A percentile compares a stretch with the other conserved stretches of the same genome.
Conservation (phyloP, 192 early-diverging fungal genomes). For the Glomus cerebriforme region DNA sequence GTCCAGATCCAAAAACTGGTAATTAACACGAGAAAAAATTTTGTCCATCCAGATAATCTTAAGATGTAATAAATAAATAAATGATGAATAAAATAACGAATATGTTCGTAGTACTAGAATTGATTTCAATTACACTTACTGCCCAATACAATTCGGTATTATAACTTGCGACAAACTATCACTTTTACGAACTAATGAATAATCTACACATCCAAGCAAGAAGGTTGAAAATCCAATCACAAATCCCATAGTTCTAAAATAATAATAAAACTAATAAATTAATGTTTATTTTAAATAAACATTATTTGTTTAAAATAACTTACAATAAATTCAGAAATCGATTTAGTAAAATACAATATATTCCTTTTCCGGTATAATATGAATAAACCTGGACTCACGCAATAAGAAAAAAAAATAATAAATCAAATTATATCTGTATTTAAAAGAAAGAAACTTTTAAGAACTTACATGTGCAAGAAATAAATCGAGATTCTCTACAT, state of each 20-base stretch:
- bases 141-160: constrained; percentile 70
- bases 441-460: neutral
- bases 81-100: constrained; percentile 15
- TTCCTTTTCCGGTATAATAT: constrained; percentile 90
- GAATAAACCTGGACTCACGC: constrained; percentile 62
- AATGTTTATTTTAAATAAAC: neutral
- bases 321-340: constrained; percentile 78
- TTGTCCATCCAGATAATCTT: constrained; percentile 59
- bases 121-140: constrained; percentile 44
- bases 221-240: constrained; percentile 88
- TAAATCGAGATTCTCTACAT: constrained; percentile 82
- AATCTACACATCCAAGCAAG: constrained; percentile 88
- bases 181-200: constrained; percentile 70
- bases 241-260: constrained; percentile 78
- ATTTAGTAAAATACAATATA: constrained; percentile 78
- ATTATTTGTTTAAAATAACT: constrained; percentile 41
- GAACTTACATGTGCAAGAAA: constrained; percentile 60
- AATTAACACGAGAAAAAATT: constrained; percentile 67
- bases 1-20: constrained; percentile 77
- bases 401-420: neutral
- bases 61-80: constrained; percentile 3
- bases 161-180: constrained; percentile 77
- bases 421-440: neutral
- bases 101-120: constrained; percentile 27
- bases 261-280: constrained; percentile 2